Base-by-base conservation (phyloP, 768 basidiomycete genomes). In the Hemileccinum rubropunctum region DNA sequence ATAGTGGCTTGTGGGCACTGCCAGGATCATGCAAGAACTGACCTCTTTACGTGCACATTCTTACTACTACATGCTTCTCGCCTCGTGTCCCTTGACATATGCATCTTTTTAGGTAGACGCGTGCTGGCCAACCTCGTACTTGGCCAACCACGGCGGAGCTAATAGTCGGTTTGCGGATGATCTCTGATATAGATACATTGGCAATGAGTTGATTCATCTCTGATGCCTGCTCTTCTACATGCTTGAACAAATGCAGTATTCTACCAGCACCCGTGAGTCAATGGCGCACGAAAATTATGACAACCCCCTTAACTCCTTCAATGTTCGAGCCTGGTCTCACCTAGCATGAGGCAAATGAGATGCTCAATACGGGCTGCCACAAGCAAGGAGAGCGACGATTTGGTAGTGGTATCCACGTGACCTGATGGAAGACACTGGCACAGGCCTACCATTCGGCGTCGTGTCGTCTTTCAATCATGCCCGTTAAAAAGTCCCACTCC, bases 401-500 rank as follows among this genome's bases (percentile, higher is more conserved):
- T n/a, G n/a, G n/a, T n/a, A n/a, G n/a, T n/a, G n/a, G n/a, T n/a
- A n/a, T n/a, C n/a, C 43, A 45, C 44, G 44, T 45, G 44, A 45
- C 14, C 7, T 2, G 28, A 32, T 50, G 43, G 23, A 23, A 23
- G 23, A 6, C 6, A 23, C 3, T 6, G 23, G 6, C 23, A 23
- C 23, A 23, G 23, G 23, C 6, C 23, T 23, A 6, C 3, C 23
- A 23, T 6, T 23, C 3, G 3, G 23, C 23, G 23, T 23, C 23
- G 53, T 48, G 48, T 63, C 46, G 35, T 43, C n/a, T 47, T 56
- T 39, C 58, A 50, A 28, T 51, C 62, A 63, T 63, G 62, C 62
- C 62, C 0, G 62, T 59, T 43, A 60, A 50, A 52, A 56, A 50
- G 52, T 45, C 54, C 1, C 50, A 50, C 11, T 47, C 58, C 1